Conservation (phyloP, 169 alveolate species). For the Blepharisma undulans region DNA sequence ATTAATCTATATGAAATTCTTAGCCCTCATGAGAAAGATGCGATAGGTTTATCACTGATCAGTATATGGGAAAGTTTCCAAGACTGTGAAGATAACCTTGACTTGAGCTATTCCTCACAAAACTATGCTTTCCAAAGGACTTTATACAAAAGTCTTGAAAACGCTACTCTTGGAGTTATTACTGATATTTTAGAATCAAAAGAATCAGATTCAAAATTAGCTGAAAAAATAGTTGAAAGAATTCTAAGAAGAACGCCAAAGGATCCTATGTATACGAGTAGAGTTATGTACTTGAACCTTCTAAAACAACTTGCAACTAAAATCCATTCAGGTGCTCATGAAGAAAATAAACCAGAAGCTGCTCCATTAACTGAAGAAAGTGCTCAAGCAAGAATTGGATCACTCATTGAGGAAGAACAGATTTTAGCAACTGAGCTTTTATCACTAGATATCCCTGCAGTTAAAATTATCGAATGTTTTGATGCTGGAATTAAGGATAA, state of each 20-base stretch:
- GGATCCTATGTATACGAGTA: too few relatives aligned
- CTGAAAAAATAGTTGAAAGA: too few relatives aligned
- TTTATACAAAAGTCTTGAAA: too few relatives aligned
- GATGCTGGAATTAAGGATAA: background rate
- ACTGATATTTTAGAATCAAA: too few relatives aligned
- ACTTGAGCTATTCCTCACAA: background rate
- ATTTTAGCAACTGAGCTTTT: slow-evolving; percentile 10
- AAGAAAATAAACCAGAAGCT: background rate
- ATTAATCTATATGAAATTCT: background rate
- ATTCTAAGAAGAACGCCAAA: too few relatives aligned
- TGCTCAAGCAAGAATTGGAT: background rate
- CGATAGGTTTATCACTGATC: background rate
- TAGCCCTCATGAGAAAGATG: background rate
- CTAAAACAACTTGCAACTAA: too few relatives aligned
- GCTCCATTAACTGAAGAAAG: slow-evolving; percentile 26
- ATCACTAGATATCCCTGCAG: slow-evolving; percentile 18
- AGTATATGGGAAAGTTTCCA: slow-evolving; percentile 3
- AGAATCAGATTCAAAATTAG: too few relatives aligned
- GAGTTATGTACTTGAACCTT: too few relatives aligned
- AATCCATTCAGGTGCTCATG: too few relatives aligned
- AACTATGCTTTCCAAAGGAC: too few relatives aligned
- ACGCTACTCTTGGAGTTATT: too few relatives aligned
- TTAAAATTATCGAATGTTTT: background rate
- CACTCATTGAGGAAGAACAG: slow-evolving; percentile 27
- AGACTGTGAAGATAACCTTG: background rate